A percentile compares a stretch with the other conserved stretches of the same genome.
phyloP scores from a whole-genome alignment of 129 eudicot species.

The Escallonia herrerae region DNA sequence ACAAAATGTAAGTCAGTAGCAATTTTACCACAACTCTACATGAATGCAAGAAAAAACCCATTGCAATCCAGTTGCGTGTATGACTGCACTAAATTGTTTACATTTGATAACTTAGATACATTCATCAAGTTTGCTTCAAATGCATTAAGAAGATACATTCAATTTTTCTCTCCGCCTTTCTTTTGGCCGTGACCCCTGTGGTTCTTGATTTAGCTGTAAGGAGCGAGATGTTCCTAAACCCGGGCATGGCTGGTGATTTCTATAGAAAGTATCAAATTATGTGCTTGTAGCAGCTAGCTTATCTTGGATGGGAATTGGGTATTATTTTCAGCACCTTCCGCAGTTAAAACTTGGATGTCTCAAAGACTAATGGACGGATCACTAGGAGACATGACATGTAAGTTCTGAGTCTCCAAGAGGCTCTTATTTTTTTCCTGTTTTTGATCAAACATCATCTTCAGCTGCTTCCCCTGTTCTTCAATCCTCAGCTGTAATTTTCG shows the following conservation, averaged over 20 bases:
- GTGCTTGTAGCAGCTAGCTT: constrained; percentile 27
- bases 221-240: background rate
- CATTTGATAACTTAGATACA: background rate
- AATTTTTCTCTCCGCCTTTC: too few species aligned
- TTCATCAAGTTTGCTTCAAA: constrained; percentile 1
- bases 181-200: too few species aligned
- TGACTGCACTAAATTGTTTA: too few species aligned
- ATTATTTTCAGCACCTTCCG: constrained; percentile 31
- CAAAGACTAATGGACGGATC: constrained; percentile 22
- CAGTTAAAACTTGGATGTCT: constrained; percentile 23
- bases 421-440: constrained; percentile 37
- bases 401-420: constrained; percentile 17
- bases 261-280: background rate
- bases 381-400: constrained; percentile 25
- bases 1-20: too few species aligned
- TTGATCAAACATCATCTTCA: constrained; percentile 68
- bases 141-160: background rate
- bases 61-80: too few species aligned
- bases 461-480: constrained; percentile 73
- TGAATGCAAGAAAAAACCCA: too few species aligned
- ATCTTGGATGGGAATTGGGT: constrained; percentile 36
- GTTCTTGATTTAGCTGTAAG: background rate
- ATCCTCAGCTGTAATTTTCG: constrained; percentile 65
- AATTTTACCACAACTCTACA: too few species aligned
- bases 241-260: background rate